Conservation (phyloP, 2,329 filamentous ascomycete species). For the Calonectria hawksworthii region DNA sequence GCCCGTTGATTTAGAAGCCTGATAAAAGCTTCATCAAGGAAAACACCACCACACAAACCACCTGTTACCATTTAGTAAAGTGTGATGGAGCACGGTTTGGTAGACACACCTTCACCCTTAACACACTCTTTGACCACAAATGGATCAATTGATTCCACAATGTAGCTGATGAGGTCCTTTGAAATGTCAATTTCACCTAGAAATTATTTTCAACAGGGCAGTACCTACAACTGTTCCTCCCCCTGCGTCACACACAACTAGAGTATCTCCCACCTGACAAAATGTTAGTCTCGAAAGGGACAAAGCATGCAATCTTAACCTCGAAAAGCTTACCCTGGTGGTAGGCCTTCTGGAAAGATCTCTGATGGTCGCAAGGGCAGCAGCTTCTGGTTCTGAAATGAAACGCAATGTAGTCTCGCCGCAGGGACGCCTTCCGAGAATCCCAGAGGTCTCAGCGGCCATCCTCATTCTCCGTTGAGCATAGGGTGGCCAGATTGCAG, state of each 20-base stretch:
- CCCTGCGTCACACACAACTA: conserved; percentile 55
- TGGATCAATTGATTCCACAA: conserved; percentile 35
- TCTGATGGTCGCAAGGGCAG: conserved; percentile 54
- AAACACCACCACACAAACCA: conserved; percentile 55
- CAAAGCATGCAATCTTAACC: no score
- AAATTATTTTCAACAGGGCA: fast-evolving
- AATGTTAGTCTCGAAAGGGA: no score
- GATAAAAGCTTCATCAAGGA: conserved; percentile 56
- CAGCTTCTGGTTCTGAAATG: conserved; percentile 61
- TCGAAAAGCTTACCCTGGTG: conserved; percentile 41
- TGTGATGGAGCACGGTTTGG: fast-evolving
- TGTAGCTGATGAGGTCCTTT: conserved; percentile 59
- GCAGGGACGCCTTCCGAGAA: conserved; percentile 44
- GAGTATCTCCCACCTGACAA: conserved; percentile 37
- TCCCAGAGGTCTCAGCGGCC: conserved; percentile 51
- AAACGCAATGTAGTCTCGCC: conserved; percentile 52
- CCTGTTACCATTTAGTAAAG: conserved; percentile 39
- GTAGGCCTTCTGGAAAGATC: conserved; percentile 42
- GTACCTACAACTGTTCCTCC: conserved; percentile 53
- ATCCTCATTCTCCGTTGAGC: conserved; percentile 52
- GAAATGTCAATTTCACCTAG: not conserved
- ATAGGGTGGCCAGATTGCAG: conserved; percentile 59
- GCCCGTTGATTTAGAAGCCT: conserved; percentile 46
- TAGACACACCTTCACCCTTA: conserved; percentile 51
- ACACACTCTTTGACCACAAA: conserved; percentile 54